Conservation (phyloP, 768 basidiomycete genomes). For the Mrakia hoshinonis region DNA sequence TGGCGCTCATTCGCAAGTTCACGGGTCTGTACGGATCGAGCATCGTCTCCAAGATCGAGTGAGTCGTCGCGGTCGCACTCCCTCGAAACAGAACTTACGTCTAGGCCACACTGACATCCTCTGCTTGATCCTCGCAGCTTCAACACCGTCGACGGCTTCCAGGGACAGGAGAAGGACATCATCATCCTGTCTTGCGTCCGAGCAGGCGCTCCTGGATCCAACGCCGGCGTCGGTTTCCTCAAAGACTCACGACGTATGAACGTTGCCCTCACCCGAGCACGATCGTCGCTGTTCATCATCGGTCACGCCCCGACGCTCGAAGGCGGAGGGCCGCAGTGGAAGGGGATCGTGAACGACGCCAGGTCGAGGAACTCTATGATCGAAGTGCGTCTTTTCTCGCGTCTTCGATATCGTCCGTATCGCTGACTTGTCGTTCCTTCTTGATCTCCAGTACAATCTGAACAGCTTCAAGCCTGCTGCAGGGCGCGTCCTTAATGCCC, state of each 20-base stretch:
- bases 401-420: not conserved
- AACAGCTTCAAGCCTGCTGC: not conserved
- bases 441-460: not conserved
- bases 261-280: slow-evolving; percentile 50
- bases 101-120: not conserved
- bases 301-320: slow-evolving; percentile 85
- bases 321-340: slow-evolving; percentile 69
- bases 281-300: slow-evolving; percentile 85
- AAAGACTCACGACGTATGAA: slow-evolving; percentile 48
- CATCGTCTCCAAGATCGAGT: slow-evolving; percentile 62
- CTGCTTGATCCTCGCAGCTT: slow-evolving; percentile 45
- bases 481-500: no score
- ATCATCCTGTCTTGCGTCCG: slow-evolving; percentile 96
- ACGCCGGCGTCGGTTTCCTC: slow-evolving; percentile 71
- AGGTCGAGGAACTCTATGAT: slow-evolving; percentile 54
- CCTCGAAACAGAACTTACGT: not conserved
- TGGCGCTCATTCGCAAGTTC: slow-evolving; percentile 64
- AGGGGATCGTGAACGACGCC: slow-evolving; percentile 66
- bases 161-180: slow-evolving; percentile 97
- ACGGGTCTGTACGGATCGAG: slow-evolving; percentile 59
- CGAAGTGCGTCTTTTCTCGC: slow-evolving; percentile 48
- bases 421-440: not conserved
- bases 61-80: slow-evolving; percentile 22
- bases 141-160: slow-evolving; percentile 97
- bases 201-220: slow-evolving; percentile 67